These are phyloP conservation scores for Viola pubescens DNA, from an alignment of 441 rosid genomes.

Conservation along the genomic window DNA sequence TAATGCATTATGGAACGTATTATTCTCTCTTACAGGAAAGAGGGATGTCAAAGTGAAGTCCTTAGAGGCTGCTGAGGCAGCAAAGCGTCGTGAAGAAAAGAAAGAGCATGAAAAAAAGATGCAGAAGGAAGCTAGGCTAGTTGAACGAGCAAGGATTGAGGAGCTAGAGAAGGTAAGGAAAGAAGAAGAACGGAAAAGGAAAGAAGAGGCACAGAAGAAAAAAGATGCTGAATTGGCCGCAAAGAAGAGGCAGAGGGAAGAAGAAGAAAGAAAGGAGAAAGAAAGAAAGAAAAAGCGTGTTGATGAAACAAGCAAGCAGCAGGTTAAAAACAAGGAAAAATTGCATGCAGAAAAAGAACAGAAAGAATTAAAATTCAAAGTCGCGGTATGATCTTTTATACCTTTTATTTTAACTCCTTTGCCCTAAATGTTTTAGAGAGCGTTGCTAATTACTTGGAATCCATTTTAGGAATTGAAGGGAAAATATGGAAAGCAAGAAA, in stretches of 20 bases:
- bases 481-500: conserved; percentile 24
- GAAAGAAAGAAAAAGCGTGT: conserved; percentile 62
- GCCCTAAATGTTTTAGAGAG: conserved; percentile 5
- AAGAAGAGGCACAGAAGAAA: conserved; percentile 73
- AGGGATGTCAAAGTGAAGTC: conserved; percentile 88
- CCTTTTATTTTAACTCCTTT: background rate
- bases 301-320: conserved; percentile 53
- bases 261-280: conserved; percentile 56
- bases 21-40: conserved; percentile 49
- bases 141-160: conserved; percentile 68
- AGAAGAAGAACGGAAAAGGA: conserved; percentile 62
- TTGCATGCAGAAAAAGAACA: conserved; percentile 35
- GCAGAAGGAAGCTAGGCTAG: conserved; percentile 78
- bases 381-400: conserved; percentile 32
- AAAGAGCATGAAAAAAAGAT: conserved; percentile 76
- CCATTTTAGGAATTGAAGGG: conserved; percentile 29
- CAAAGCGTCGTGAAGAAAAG: conserved; percentile 72
- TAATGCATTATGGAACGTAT: background rate
- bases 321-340: conserved; percentile 41
- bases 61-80: conserved; percentile 83
- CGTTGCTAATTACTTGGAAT: conserved; percentile 13
- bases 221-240: conserved; percentile 65
- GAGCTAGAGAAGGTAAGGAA: conserved; percentile 53
- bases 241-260: conserved; percentile 72
- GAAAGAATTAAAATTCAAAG: conserved; percentile 37